These are phyloP conservation scores for Candida tammaniensis DNA, from an alignment of 805 yeast genomes.

Conservation along the genomic window DNA sequence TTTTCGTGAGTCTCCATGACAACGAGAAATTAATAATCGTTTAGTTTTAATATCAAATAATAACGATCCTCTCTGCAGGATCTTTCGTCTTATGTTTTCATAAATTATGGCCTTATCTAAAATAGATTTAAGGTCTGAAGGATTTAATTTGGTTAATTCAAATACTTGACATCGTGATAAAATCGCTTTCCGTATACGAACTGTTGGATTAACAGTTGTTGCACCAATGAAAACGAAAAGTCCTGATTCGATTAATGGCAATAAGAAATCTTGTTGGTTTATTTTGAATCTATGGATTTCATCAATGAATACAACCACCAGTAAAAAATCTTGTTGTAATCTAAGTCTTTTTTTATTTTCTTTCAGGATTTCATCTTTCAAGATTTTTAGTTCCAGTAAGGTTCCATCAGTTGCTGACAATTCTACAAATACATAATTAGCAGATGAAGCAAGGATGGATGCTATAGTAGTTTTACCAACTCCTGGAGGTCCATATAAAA, in stretches of 20 bases:
- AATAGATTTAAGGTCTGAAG: constrained; percentile 50
- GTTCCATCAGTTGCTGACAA: constrained; percentile 81
- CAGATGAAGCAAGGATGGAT: constrained; percentile 52
- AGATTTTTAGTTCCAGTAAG: constrained; percentile 59
- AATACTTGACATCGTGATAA: constrained; percentile 82
- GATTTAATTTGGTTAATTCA: constrained; percentile 53
- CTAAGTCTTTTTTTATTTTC: constrained; percentile 46
- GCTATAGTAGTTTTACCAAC: constrained; percentile 92
- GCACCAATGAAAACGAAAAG: constrained; percentile 84
- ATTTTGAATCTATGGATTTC: constrained; percentile 89
- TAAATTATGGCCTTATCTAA: constrained; percentile 53
- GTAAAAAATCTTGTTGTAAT: constrained; percentile 24
- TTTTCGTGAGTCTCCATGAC: constrained; percentile 32
- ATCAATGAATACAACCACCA: constrained; percentile 71
- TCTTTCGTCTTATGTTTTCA: constrained; percentile 24
- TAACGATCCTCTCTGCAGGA: constrained; percentile 12
- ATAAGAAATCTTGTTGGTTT: constrained; percentile 81
- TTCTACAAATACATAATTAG: constrained; percentile 64
- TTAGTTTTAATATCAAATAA: constrained; percentile 15
- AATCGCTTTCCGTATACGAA: constrained; percentile 77
- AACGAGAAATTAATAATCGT: constrained; percentile 14
- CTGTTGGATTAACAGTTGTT: constrained; percentile 92
- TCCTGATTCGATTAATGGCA: constrained; percentile 84
- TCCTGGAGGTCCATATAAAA: constrained; percentile 96
- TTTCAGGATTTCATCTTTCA: constrained; percentile 48